Evolutionary conservation across 345 rosid genomes (phyloP), one percentile per base, ranked within the genome.

Genomic region (Passiflora organensis): DNA sequence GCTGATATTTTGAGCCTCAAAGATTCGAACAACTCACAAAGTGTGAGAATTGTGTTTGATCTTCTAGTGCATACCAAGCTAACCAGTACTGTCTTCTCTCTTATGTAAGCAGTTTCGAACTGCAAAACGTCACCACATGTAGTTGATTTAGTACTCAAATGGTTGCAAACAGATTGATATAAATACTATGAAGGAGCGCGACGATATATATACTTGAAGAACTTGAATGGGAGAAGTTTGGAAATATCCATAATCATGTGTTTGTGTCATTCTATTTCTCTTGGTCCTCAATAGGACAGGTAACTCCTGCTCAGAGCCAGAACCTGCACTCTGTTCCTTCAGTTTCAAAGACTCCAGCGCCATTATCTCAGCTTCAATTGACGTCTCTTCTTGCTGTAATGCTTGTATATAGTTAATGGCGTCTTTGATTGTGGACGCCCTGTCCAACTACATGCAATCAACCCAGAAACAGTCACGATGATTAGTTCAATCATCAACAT

Each of bases 401-500:
- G 84, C 89, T 65, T 89, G 79, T 47, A 93, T 89, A 69, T 93
- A 89, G 46, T 80, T 82, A 16, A 93, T 93, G 4, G 99, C 96
- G 28, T 93, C 99, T 68, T 84, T 93, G 57, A 93, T 77, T 65
- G 89, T 89, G 17, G 99, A 93, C 12, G 99, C 99, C 79, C 84
- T 93, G 61, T 93, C 99, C 99, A 28, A 28, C 34, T 28, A 28
- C 3, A 2, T 28, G n/a, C n/a, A 28, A 28, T 28, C 8, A 28
- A 28, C 8, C 34, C 34, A 28, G 34, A 2, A 2, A 28, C 3
- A 28, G 5, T 8, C 34, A 28, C 5, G 34, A 28, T n/a, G n/a
- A 8, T 28, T 28, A 28, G 34, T 28, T 28, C 8, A 28, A 28
- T 28, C 8, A 93, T 93, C 99, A 88, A 62, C 11, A 14, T 10